phyloP scores from a whole-genome alignment of 768 basidiomycete species.

The Suillus clintonianus region DNA sequence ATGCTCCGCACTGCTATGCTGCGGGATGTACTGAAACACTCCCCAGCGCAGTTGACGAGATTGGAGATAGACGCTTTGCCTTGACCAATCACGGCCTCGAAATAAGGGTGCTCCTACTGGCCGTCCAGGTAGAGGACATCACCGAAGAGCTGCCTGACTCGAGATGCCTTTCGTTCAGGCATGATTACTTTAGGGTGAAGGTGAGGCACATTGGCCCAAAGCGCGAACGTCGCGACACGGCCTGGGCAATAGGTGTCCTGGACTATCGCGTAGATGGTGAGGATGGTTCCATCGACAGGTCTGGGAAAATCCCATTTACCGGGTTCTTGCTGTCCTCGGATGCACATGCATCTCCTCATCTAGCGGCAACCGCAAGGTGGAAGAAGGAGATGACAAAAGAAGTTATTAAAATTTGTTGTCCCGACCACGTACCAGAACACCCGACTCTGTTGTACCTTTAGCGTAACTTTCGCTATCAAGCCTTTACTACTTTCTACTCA shows the following conservation, averaged over 20 bases:
- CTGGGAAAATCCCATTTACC: background rate
- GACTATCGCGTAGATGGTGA: background rate
- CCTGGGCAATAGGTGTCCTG: constrained; percentile 7
- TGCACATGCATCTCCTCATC: background rate
- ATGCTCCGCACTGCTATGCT: constrained; percentile 6
- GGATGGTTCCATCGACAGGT: background rate
- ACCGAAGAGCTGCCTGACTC: background rate
- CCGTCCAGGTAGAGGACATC: background rate
- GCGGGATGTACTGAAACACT: background rate
- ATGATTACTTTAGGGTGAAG: background rate
- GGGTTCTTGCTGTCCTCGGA: constrained; percentile 3
- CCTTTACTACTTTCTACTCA: background rate
- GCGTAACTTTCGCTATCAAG: background rate
- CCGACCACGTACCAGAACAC: background rate
- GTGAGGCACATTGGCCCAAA: background rate
- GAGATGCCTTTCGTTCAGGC: background rate
- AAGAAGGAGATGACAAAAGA: constrained; percentile 5
- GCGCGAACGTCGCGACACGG: background rate
- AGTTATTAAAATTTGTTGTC: background rate
- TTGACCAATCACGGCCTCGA: constrained; percentile 13
- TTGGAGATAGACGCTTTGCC: constrained; percentile 9
- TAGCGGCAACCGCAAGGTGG: constrained; percentile 1
- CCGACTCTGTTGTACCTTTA: background rate
- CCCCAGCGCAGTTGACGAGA: background rate
- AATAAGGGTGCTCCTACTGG: constrained; percentile 1